These are phyloP conservation scores for Serendipita sp. DNA, from an alignment of 768 basidiomycete species.

Conservation along the genomic window DNA sequence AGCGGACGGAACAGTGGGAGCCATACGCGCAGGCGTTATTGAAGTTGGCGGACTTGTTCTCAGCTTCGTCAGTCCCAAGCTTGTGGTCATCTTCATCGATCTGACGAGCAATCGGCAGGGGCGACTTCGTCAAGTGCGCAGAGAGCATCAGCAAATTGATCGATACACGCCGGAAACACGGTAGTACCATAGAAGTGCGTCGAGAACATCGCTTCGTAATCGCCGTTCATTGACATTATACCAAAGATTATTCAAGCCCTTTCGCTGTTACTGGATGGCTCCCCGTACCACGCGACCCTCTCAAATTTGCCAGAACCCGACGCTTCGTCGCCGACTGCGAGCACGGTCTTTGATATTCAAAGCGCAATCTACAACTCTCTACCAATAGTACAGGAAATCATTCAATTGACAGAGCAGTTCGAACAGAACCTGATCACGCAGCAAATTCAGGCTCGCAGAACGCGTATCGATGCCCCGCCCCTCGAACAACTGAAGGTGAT, in stretches of 20 bases:
- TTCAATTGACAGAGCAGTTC: constrained; percentile 41
- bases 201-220: constrained; percentile 29
- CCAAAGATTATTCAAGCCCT: constrained; percentile 52
- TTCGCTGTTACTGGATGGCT: constrained; percentile 55
- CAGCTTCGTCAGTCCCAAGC: constrained; percentile 32
- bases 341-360: constrained; percentile 39
- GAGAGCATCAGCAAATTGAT: constrained; percentile 67
- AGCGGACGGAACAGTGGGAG: constrained; percentile 42
- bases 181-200: constrained; percentile 22
- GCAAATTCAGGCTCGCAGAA: constrained; percentile 65
- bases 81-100: background rate
- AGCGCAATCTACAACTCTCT: constrained; percentile 52
- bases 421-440: constrained; percentile 41
- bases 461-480: constrained; percentile 50
- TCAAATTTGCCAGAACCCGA: constrained; percentile 56
- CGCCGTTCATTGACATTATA: background rate
- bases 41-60: constrained; percentile 40
- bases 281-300: constrained; percentile 43
- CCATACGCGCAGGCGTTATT: constrained; percentile 36
- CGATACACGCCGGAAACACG: constrained; percentile 40
- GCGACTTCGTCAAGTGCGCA: constrained; percentile 64
- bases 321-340: constrained; percentile 50
- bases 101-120: constrained; percentile 23
- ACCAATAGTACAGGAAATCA: constrained; percentile 53
- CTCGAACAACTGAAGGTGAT: constrained; percentile 43